phyloP scores from a whole-genome alignment of 2,329 filamentous ascomycete species.

The Alternaria conjuncta region DNA sequence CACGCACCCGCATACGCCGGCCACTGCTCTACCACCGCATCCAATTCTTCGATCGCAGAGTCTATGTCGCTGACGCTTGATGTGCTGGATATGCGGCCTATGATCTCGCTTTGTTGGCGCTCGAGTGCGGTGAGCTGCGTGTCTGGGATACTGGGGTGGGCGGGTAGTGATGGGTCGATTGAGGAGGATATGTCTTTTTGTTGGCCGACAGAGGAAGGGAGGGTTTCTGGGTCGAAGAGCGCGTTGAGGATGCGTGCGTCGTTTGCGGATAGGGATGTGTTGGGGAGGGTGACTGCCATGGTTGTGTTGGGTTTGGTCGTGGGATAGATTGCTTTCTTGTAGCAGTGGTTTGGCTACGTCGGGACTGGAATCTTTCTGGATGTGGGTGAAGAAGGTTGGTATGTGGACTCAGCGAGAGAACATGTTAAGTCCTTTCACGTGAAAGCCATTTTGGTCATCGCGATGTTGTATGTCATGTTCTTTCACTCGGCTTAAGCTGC shows the following conservation, averaged over 20 bases:
- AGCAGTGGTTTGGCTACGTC: background rate
- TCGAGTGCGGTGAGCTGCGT: constrained; percentile 49
- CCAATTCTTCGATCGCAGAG: constrained; percentile 51
- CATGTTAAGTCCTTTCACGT: background rate
- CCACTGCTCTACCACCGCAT: constrained; percentile 62
- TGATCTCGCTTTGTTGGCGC: constrained; percentile 54
- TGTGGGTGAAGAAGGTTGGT: background rate
- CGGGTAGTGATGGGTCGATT: constrained; percentile 50
- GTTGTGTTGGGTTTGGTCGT: background rate
- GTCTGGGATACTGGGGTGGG: constrained; percentile 50
- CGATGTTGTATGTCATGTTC: constrained; percentile 4
- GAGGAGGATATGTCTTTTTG: constrained; percentile 53
- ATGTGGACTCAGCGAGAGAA: background rate
- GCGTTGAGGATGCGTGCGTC: constrained; percentile 48
- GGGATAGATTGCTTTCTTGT: background rate
- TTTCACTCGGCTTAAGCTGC: constrained; percentile 23
- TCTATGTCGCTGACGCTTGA: constrained; percentile 21
- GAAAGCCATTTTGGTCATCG: background rate
- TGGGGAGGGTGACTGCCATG: constrained; percentile 50
- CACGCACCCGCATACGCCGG: constrained; percentile 74
- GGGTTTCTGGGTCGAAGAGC: constrained; percentile 51
- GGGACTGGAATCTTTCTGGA: background rate
- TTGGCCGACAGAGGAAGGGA: constrained; percentile 58
- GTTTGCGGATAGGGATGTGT: constrained; percentile 51
- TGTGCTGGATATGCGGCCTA: constrained; percentile 34